These are phyloP conservation scores for Rauvolfia tetraphylla DNA, from an alignment of 257 asterid species.

Conservation along the genomic window DNA sequence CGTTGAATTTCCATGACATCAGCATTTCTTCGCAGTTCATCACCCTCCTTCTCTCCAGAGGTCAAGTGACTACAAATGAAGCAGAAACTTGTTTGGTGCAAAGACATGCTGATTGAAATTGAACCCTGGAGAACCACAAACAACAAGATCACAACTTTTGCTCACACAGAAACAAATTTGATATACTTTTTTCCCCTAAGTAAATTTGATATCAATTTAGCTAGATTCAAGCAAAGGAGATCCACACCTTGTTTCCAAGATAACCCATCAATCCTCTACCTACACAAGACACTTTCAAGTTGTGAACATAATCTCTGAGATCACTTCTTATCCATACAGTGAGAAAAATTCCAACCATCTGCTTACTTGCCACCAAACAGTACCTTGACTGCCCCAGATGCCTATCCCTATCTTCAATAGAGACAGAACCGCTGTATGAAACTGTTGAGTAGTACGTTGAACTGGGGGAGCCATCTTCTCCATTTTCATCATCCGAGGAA, in stretches of 20 bases:
- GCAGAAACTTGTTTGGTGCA: slow-evolving; percentile 99
- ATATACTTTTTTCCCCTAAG: too few relatives aligned
- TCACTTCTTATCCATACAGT: slow-evolving; percentile 85
- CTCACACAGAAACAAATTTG: neutral
- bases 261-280: slow-evolving; percentile 99
- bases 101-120: slow-evolving; percentile 92
- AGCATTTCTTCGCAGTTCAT: slow-evolving; percentile 84
- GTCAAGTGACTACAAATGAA: slow-evolving; percentile 89
- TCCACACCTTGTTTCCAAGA: slow-evolving; percentile 88
- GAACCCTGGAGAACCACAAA: slow-evolving; percentile 70
- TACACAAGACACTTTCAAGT: slow-evolving; percentile 90
- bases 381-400: slow-evolving; percentile 52
- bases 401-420: slow-evolving; percentile 57
- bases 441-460: slow-evolving; percentile 43
- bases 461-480: slow-evolving; percentile 49
- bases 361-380: slow-evolving; percentile 90
- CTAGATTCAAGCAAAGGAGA: slow-evolving; percentile 14
- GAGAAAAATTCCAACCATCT: slow-evolving; percentile 95
- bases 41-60: slow-evolving; percentile 99
- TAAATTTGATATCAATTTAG: slow-evolving; percentile 9
- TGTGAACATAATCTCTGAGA: slow-evolving; percentile 59
- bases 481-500: slow-evolving; percentile 61
- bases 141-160: slow-evolving; percentile 13
- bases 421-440: slow-evolving; percentile 35
- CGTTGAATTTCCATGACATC: slow-evolving; percentile 95